Evolutionary conservation across 2,329 filamentous ascomycete genomes (phyloP).

Genomic region (Podosphaera aphanis): DNA sequence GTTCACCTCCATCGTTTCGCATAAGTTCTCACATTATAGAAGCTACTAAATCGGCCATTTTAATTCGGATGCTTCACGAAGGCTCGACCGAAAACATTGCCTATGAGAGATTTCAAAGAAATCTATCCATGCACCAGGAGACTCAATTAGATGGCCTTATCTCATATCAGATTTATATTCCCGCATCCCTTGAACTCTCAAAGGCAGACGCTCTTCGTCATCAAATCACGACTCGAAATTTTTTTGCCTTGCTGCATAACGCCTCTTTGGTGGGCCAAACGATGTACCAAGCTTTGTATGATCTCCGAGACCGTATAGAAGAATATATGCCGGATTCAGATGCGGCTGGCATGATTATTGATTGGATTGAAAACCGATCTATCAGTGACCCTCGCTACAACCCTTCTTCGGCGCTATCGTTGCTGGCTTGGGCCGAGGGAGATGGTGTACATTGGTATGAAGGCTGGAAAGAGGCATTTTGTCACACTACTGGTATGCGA

Average conservation of each 20-base stretch:
- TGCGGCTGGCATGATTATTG: slow-evolving; percentile 33
- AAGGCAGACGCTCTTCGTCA: slow-evolving; percentile 28
- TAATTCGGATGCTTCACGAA: slow-evolving; percentile 29
- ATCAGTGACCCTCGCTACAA: slow-evolving; percentile 42
- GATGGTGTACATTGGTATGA: slow-evolving; percentile 35
- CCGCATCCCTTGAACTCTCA: slow-evolving; percentile 26
- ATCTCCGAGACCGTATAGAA: slow-evolving; percentile 36
- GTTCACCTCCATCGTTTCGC: slow-evolving; percentile 26
- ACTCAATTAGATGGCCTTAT: slow-evolving; percentile 27
- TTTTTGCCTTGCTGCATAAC: slow-evolving; percentile 40
- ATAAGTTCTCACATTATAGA: slow-evolving; percentile 35
- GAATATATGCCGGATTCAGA: slow-evolving; percentile 32
- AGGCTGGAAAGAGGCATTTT: slow-evolving; percentile 43
- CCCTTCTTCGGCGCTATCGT: slow-evolving; percentile 31
- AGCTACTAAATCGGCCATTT: slow-evolving; percentile 28
- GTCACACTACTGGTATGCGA: slow-evolving; percentile 43
- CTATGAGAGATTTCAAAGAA: background rate
- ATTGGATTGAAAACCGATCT: slow-evolving; percentile 33
- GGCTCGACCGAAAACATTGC: slow-evolving; percentile 24
- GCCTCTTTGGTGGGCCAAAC: slow-evolving; percentile 41
- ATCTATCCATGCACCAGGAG: background rate
- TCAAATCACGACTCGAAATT: slow-evolving; percentile 43
- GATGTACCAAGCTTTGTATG: slow-evolving; percentile 36
- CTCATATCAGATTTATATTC: slow-evolving; percentile 39
- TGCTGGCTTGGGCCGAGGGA: slow-evolving; percentile 44